phyloP scores from a whole-genome alignment of 2,329 filamentous ascomycete genomes.

The Xylaria arbuscula region DNA sequence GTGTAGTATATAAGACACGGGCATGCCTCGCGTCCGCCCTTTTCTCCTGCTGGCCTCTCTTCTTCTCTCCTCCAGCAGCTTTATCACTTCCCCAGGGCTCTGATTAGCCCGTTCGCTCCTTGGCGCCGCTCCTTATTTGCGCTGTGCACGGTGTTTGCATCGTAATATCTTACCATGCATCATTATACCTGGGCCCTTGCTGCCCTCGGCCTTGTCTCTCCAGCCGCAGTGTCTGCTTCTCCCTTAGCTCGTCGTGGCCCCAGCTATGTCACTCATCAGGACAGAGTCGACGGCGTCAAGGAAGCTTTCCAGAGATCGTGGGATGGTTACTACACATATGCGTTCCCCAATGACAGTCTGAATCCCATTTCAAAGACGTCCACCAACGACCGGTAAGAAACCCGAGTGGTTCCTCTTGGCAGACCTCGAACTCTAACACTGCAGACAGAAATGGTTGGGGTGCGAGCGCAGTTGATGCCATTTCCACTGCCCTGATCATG shows the following conservation, averaged over 20 bases:
- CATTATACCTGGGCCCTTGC: conserved; percentile 39
- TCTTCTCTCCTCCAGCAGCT: conserved; percentile 31
- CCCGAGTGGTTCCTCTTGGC: background rate
- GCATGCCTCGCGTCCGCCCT: conserved; percentile 27
- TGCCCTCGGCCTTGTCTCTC: conserved; percentile 41
- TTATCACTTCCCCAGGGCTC: conserved; percentile 26
- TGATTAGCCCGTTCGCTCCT: conserved; percentile 34
- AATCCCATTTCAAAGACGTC: conserved; percentile 73
- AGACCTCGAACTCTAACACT: conserved; percentile 35
- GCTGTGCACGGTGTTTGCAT: conserved; percentile 29
- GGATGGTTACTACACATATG: conserved; percentile 78
- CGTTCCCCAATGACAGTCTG: conserved; percentile 82
- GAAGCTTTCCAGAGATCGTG: conserved; percentile 77
- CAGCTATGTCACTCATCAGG: conserved; percentile 50
- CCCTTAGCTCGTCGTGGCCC: conserved; percentile 31
- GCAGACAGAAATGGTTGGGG: conserved; percentile 80
- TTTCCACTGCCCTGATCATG: conserved; percentile 85
- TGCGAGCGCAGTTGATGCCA: conserved; percentile 81
- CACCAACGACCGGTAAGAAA: conserved; percentile 73
- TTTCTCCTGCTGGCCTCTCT: conserved; percentile 24
- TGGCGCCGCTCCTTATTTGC: conserved; percentile 29
- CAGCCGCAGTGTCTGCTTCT: conserved; percentile 39
- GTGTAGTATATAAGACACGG: conserved; percentile 36
- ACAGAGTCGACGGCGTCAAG: conserved; percentile 70
- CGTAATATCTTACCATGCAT: conserved; percentile 43